A percentile compares a stretch with the other conserved stretches of the same genome.
phyloP scores from a whole-genome alignment of 306 rosid species.

The Castanea sativa region DNA sequence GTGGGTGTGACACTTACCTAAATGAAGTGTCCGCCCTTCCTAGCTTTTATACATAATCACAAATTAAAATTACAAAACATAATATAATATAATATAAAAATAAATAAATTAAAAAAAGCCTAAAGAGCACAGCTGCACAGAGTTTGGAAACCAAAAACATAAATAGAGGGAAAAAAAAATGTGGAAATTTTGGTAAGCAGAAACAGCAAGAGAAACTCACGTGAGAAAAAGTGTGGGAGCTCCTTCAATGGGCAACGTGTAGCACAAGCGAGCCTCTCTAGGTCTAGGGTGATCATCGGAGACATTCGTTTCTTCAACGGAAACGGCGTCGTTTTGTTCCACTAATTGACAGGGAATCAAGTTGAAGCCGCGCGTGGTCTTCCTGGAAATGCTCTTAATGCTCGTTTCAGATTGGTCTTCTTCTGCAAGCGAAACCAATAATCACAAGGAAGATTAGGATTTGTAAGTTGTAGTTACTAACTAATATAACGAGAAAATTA shows the following conservation, averaged over 20 bases:
- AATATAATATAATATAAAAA: neutral
- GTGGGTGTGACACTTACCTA: no score
- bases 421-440: neutral
- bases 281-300: neutral
- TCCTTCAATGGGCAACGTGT: slow-evolving; percentile 57
- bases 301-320: neutral
- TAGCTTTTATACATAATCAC: neutral
- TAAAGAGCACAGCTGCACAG: no score
- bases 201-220: slow-evolving; percentile 31
- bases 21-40: no score
- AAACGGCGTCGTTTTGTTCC: slow-evolving; percentile 5
- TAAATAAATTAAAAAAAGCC: no score
- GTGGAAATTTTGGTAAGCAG: neutral
- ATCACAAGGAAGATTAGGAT: neutral
- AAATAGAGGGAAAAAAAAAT: neutral
- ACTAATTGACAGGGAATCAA: slow-evolving; percentile 52
- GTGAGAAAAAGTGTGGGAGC: slow-evolving; percentile 56
- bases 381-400: slow-evolving; percentile 63
- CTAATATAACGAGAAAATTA: no score
- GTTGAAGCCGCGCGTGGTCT: slow-evolving; percentile 65
- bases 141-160: no score
- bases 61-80: neutral
- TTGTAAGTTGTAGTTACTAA: neutral
- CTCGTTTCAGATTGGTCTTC: slow-evolving; percentile 46
- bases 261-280: slow-evolving; percentile 63